Evolutionary conservation across 495 filamentous ascomycete genomes (phyloP), one percentile per base, ranked within the genome.

Genomic region (Pseudomonodictys pantanalensis): DNA sequence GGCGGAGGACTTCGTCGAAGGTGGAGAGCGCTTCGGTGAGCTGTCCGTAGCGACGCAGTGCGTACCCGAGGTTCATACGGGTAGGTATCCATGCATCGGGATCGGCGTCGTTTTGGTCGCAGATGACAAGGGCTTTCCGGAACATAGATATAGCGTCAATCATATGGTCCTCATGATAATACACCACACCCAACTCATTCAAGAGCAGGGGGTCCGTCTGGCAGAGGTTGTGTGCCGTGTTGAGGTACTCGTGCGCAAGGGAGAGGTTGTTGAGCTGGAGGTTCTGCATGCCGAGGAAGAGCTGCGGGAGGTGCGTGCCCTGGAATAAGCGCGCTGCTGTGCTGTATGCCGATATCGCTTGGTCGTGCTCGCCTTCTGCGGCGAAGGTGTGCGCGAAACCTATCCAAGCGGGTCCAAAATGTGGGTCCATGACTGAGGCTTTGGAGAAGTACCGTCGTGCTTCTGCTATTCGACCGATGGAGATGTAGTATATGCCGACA

Each of bases 311-410:
- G 68, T 99, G 93, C 1, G 92, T 97, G 35, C 93, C 93, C 73
- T 96, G 92, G 76, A 99, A 99, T 1, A 99, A 78, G 25, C 95
- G 81, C 11, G 92, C 93, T 0, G 93, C 93, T 12, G 93, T 99
- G 33, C 89, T 93, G 77, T 99, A 99, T 6, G 95, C 93, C 15
- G 92, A 92, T 60, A 99, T 96, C 50, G 93, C 93, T 75, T 99
- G 93, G 69, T 99, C 93, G 73, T 97, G 91, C 73, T 99, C 93
- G 52, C 95, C 93, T 73, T 99, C 93, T n/a, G 92, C 92, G n/a
- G 93, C 95, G 70, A 99, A 99, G 0, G 95, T 99, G 76, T 99
- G 93, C 22, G 93, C 93, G 73, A 99, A 99, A 8, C 93, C 93
- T 58, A 99, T 97, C 93, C 93, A 99, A 35, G 93, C 93, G 4